Base-by-base conservation (phyloP, 225 moss, liverwort and hornwort genomes). In the Pseudisothecium myosuroides region DNA sequence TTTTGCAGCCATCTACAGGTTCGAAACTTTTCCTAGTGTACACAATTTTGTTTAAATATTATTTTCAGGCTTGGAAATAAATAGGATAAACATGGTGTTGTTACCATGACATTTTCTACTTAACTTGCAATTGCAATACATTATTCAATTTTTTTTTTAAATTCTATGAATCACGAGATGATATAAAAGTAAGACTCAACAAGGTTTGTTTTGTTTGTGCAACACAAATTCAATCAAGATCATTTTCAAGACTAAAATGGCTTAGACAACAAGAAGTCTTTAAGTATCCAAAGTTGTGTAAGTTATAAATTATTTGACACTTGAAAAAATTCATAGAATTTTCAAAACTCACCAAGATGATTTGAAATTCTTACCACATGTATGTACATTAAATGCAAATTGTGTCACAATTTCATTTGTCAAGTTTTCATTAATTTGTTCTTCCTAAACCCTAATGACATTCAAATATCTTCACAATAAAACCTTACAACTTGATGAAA, bases 371-470 rank as follows among this genome's bases (percentile, higher is more conserved):
- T 29, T 47, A 29, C 26, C 7, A 49, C 18, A 17, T 75, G 5
- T 47, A 1, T n/a, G 4, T 68, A 13, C 12, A 12, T n/a, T 23
- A 13, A 22, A n/a, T 7, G 4, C 2, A 68, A n/a, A 68, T 39
- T 13, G 4, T 39, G 3, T 13, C 7, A 23, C 2, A n/a, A 13
- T n/a, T n/a, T 39, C 7, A 22, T n/a, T 0, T 0, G 0, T 13
- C 23, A 23, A 68, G 7, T n/a, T n/a, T 68, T 68, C 23, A 68
- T n/a, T n/a, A n/a, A 68, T n/a, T 7, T 7, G 4, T n/a, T 39
- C 5, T 68, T 13, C 7, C 22, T n/a, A 68, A 68, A n/a, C 1
- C n/a, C 6, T 13, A 22, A n/a, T 23, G 23, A 69, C 7, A 23
- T 23, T 14, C 13, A 69, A 69, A 23, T 39, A 39, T 39, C 39